Percentiles rank a stretch among this genome's conserved stretches.
These are phyloP conservation scores for Abelmoschus esculentus DNA, from an alignment of 345 rosid genomes.

Conservation along the genomic window DNA sequence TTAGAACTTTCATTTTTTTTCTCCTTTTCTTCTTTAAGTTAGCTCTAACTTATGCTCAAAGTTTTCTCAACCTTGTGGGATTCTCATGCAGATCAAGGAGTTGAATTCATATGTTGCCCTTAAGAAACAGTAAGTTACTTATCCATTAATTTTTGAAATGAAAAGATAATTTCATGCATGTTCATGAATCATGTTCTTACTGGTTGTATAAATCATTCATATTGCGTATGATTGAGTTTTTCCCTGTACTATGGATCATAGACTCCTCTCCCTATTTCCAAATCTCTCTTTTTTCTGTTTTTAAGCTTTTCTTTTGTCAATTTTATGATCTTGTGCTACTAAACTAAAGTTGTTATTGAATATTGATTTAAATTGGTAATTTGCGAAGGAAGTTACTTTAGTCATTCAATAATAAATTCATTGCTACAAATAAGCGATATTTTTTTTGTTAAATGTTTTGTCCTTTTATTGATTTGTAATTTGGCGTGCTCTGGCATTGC, in stretches of 20 bases:
- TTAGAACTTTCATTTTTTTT: neutral
- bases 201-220: neutral
- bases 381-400: neutral
- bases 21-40: neutral
- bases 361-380: neutral
- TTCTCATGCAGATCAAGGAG: slow-evolving; percentile 62
- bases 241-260: neutral
- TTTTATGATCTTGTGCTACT: neutral
- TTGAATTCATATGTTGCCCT: slow-evolving; percentile 76
- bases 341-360: neutral
- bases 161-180: neutral
- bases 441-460: neutral
- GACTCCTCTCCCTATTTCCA: neutral
- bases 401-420: neutral
- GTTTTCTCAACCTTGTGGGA: slow-evolving; percentile 15
- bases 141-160: neutral
- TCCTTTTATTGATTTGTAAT: neutral
- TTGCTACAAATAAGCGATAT: neutral
- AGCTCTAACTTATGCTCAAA: slow-evolving; percentile 1
- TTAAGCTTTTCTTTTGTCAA: neutral
- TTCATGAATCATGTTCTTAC: neutral
- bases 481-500: slow-evolving; percentile 13
- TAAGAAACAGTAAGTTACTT: slow-evolving; percentile 48
- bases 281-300: neutral
- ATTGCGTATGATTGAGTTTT: neutral